phyloP scores from a whole-genome alignment of 805 yeast species.

The Myxozyma lipomycoides region DNA sequence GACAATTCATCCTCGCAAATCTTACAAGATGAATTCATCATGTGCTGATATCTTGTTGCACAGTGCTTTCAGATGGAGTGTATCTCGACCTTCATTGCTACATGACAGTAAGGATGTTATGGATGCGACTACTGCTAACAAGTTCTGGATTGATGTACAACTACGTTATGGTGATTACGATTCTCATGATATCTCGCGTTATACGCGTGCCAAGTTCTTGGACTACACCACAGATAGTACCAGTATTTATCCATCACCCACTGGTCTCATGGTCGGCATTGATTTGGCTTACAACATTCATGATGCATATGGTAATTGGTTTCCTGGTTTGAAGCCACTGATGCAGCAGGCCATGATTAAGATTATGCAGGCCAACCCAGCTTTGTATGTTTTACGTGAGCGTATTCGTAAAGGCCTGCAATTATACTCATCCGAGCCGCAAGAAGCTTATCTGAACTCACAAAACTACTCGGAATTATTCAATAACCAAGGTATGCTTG shows the following conservation, averaged over 20 bases:
- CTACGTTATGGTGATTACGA: slow-evolving; percentile 95
- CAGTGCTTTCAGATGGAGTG: slow-evolving; percentile 76
- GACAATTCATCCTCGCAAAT: slow-evolving; percentile 93
- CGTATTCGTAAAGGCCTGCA: slow-evolving; percentile 92
- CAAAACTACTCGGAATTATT: slow-evolving; percentile 87
- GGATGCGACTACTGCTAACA: slow-evolving; percentile 53
- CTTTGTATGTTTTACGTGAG: slow-evolving; percentile 84
- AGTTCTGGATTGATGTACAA: slow-evolving; percentile 94
- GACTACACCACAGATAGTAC: slow-evolving; percentile 88
- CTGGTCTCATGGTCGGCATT: slow-evolving; percentile 85
- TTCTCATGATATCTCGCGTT: slow-evolving; percentile 92
- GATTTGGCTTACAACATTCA: slow-evolving; percentile 95
- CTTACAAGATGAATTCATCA: slow-evolving; percentile 94
- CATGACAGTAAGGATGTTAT: slow-evolving; percentile 64
- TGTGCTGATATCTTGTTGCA: slow-evolving; percentile 83
- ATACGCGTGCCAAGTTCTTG: slow-evolving; percentile 84
- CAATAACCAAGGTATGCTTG: slow-evolving; percentile 54
- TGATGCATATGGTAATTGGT: slow-evolving; percentile 97
- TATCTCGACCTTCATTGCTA: slow-evolving; percentile 69
- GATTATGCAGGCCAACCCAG: slow-evolving; percentile 92
- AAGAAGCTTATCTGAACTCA: slow-evolving; percentile 84
- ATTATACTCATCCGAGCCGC: slow-evolving; percentile 88
- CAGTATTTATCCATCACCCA: slow-evolving; percentile 84
- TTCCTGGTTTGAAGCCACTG: slow-evolving; percentile 86
- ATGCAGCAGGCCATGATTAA: slow-evolving; percentile 89